Evolutionary conservation across 768 basidiomycete genomes (phyloP).

Genomic region (Galerina marginata): DNA sequence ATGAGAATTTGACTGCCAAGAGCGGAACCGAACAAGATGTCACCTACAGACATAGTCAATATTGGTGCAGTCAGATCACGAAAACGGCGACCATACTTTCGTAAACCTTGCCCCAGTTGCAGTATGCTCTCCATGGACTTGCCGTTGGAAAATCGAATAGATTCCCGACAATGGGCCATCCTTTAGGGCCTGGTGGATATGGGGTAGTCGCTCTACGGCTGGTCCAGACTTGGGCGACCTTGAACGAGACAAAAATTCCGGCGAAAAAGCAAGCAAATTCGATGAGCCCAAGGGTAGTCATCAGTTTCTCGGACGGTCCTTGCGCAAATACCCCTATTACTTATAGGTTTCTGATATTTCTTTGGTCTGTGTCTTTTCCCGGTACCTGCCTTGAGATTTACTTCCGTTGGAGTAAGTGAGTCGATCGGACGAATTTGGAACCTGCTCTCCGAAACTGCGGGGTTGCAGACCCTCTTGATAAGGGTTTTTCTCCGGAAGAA

Average conservation of each 20-base stretch:
- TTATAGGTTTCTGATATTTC: too few species aligned
- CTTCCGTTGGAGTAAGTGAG: too few species aligned
- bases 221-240: not conserved
- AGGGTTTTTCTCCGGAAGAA: too few species aligned
- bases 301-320: not conserved
- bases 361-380: too few species aligned
- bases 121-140: not conserved
- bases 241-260: not conserved
- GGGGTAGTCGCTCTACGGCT: conserved; percentile 8
- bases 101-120: conserved; percentile 6
- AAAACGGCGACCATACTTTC: not conserved
- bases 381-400: too few species aligned
- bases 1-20: conserved; percentile 32
- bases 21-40: conserved; percentile 49
- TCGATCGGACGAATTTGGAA: too few species aligned
- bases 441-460: too few species aligned
- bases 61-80: not conserved
- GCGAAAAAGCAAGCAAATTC: not conserved
- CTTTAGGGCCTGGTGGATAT: conserved; percentile 32
- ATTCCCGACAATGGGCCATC: conserved; percentile 29
- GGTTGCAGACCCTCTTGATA: too few species aligned
- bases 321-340: too few species aligned
- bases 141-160: conserved; percentile 25
- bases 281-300: not conserved
- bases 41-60: conserved; percentile 36